Base-by-base conservation (phyloP, 257 asterid species). In the Catharanthus roseus region DNA sequence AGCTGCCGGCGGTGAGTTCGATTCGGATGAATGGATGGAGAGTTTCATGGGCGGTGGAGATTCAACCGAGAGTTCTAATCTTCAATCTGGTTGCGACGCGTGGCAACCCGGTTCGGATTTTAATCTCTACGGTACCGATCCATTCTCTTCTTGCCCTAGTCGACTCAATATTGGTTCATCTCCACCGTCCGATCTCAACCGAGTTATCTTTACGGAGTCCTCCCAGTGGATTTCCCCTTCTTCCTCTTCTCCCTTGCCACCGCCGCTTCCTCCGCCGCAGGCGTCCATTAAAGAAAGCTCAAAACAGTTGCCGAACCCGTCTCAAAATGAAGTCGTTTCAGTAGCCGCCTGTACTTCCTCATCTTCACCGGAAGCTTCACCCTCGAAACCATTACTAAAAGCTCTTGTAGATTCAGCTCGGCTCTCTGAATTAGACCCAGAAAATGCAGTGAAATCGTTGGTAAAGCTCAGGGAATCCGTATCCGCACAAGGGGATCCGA, bases 1-100 rank as follows among this genome's bases (percentile, higher is more conserved):
- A 45, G 88, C 84, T 0, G 65, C 85, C 3, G 90, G 86, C 15
- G 93, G 81, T 13, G 98, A 86, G 75, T 91, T 93, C 71, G 99
- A 93, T 79, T 91, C 99, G 23, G 97, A 91, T 19, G 97, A 91
- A 87, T 93, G 99, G 99, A 88, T 93, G 97, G 99, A 91, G 80
- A 93, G 89, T 76, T 74, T 91, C 41, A 86, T 93, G 79, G 96
- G 90, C 64, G 96, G 90, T 60, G 92, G 91, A 65, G 97, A 86
- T 73, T 88, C 98, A 0, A 83, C 96, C 26, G 92, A 82, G 67
- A 87, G 88, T 64, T 84, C 91, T 57, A 82, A 81, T 55, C 89
- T 79, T 51, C 93, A 79, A 31, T 77, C 93, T 10, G 85, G 83
- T 55, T 85, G 89, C 44, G 93, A 84, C 80, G 86, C 91, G 78